Evolutionary conservation across 2,329 filamentous ascomycete species (phyloP).

Genomic region (Cladorrhinum sp.): DNA sequence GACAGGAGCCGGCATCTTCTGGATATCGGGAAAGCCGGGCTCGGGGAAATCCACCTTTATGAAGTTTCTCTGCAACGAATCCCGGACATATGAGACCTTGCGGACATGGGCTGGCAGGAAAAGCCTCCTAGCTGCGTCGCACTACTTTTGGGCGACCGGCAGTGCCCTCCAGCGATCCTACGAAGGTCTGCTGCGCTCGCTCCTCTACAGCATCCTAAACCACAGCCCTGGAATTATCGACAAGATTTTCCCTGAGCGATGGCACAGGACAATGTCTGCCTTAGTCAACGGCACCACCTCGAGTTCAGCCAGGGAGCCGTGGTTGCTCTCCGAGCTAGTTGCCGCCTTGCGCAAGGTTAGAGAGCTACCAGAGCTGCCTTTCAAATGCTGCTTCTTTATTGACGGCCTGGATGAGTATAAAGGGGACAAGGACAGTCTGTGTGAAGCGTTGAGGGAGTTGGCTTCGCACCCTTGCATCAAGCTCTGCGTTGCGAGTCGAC

Average conservation of each 20-base stretch:
- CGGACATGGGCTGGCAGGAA: neutral
- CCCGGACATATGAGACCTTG: neutral
- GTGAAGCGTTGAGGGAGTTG: too few relatives aligned
- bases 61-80: neutral
- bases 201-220: slow-evolving; percentile 19
- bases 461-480: neutral
- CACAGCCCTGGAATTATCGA: slow-evolving; percentile 10
- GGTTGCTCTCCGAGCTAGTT: too few relatives aligned
- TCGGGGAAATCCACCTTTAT: slow-evolving; percentile 14
- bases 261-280: slow-evolving; percentile 11
- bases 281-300: too few relatives aligned
- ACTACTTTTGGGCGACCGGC: slow-evolving; percentile 26
- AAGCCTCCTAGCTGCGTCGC: slow-evolving; percentile 8
- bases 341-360: too few relatives aligned
- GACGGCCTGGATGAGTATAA: slow-evolving; percentile 6
- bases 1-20: slow-evolving; percentile 9
- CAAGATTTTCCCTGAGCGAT: slow-evolving; percentile 12
- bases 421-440: too few relatives aligned
- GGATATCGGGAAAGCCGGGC: slow-evolving; percentile 22
- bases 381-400: slow-evolving; percentile 5
- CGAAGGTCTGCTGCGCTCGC: slow-evolving; percentile 21
- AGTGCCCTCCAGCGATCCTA: slow-evolving; percentile 25
- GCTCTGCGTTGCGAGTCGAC: neutral
- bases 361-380: too few relatives aligned
- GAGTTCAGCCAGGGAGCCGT: too few relatives aligned